Conservation (phyloP, 2,329 filamentous ascomycete genomes). For the Nothophoma quercina region DNA sequence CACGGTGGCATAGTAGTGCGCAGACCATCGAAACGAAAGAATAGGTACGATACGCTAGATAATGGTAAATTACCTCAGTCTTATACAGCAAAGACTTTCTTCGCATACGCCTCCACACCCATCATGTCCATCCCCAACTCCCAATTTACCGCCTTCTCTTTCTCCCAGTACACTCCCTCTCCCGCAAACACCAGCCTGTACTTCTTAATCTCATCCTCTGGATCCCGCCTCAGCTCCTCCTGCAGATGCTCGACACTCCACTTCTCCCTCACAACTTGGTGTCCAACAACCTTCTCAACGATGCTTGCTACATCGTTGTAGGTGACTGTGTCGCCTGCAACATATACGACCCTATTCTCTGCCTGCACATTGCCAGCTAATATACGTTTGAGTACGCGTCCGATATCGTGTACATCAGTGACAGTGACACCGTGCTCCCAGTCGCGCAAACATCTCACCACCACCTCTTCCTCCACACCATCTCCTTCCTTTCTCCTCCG, state of each 20-base stretch:
- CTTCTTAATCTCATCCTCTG: slow-evolving; percentile 61
- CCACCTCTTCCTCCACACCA: slow-evolving; percentile 24
- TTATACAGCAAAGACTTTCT: slow-evolving; percentile 18
- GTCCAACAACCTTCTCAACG: slow-evolving; percentile 56
- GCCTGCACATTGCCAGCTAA: slow-evolving; percentile 48
- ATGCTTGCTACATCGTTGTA: slow-evolving; percentile 64
- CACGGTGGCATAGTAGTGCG: slow-evolving; percentile 21
- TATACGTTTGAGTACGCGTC: slow-evolving; percentile 64
- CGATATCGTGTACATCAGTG: slow-evolving; percentile 71
- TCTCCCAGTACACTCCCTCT: slow-evolving; percentile 66
- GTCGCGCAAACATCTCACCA: slow-evolving; percentile 63
- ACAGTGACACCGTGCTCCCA: slow-evolving; percentile 71
- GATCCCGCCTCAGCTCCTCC: slow-evolving; percentile 56
- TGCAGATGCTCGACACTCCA: slow-evolving; percentile 59
- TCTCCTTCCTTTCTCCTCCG: slow-evolving; percentile 6
- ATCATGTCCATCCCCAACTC: slow-evolving; percentile 57
- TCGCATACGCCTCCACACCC: slow-evolving; percentile 53
- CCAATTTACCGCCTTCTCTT: slow-evolving; percentile 61
- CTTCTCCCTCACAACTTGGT: slow-evolving; percentile 57
- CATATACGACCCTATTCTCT: slow-evolving; percentile 59
- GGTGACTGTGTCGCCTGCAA: slow-evolving; percentile 68
- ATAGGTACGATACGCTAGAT: not conserved
- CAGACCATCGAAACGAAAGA: slow-evolving; percentile 1
- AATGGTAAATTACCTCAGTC: not conserved
- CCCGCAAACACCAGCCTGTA: slow-evolving; percentile 70